A percentile compares a stretch with the other conserved stretches of the same genome.
Evolutionary conservation across 495 filamentous ascomycete species (phyloP).

Genomic region (Neurospora terricola): DNA sequence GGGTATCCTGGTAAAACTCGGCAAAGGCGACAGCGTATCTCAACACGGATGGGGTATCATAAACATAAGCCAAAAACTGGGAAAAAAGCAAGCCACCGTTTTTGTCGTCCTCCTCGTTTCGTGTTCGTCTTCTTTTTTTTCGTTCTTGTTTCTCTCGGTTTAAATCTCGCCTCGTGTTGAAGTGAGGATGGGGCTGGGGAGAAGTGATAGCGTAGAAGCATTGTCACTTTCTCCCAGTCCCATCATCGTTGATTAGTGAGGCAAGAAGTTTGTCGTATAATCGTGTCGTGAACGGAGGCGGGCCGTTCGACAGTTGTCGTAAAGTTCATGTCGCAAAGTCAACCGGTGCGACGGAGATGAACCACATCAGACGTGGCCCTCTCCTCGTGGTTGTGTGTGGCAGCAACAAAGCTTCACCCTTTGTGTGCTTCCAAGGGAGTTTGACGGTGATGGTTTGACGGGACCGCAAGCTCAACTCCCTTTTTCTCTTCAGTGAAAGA

Average conservation of each 20-base stretch:
- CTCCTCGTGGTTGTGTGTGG: neutral
- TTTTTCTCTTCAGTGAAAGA: neutral
- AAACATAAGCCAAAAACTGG: conserved; percentile 7
- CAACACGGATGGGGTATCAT: conserved; percentile 54
- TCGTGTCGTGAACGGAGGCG: neutral
- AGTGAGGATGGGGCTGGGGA: neutral
- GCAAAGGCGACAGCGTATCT: conserved; percentile 32
- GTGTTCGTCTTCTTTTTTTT: neutral
- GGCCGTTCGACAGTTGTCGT: neutral
- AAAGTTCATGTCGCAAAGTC: neutral
- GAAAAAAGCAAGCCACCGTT: conserved; percentile 9
- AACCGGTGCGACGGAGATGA: neutral
- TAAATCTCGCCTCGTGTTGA: neutral
- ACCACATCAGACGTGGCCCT: neutral
- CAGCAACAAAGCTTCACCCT: conserved; percentile 5
- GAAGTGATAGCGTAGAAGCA: conserved; percentile 34
- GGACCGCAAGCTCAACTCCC: conserved; percentile 5
- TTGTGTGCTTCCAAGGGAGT: conserved; percentile 16
- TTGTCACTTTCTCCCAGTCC: conserved; percentile 22
- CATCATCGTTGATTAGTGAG: neutral
- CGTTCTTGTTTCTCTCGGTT: neutral
- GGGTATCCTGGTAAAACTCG: conserved; percentile 9
- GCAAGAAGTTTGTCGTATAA: neutral
- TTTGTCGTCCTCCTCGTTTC: neutral
- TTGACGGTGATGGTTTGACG: neutral